Percentiles rank a stretch among this genome's conserved stretches.
These are phyloP conservation scores for Candida taoyuanica DNA, from an alignment of 805 yeast species.

Conservation along the genomic window DNA sequence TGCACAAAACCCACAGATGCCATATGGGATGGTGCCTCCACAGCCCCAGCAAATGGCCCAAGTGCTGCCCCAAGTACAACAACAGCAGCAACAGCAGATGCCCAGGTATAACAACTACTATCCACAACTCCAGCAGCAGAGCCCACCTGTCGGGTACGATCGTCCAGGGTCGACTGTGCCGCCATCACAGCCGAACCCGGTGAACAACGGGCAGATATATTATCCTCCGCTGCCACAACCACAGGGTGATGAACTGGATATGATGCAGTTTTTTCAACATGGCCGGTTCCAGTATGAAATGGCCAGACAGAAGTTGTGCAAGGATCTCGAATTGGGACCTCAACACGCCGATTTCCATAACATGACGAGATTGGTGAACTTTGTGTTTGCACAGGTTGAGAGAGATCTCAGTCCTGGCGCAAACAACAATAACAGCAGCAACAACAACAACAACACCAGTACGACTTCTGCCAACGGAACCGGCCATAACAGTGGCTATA, in stretches of 20 bases:
- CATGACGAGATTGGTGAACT: conserved; percentile 17
- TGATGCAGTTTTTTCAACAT: conserved; percentile 18
- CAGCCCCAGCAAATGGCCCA: no score
- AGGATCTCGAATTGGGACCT: conserved; percentile 16
- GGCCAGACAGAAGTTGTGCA: conserved; percentile 15
- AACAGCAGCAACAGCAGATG: no score
- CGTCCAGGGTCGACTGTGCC: conserved; percentile 9
- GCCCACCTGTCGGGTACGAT: no score
- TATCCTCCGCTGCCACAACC: neutral
- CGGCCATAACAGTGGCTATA: neutral
- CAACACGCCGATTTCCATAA: conserved; percentile 7
- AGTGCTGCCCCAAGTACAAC: no score
- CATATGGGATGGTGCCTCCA: neutral
- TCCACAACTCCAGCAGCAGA: conserved; percentile 7
- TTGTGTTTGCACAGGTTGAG: conserved; percentile 21
- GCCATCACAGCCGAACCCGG: neutral
- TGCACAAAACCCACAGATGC: no score
- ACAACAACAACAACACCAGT: neutral
- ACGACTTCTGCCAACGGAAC: neutral
- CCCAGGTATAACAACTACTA: neutral
- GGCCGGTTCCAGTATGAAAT: conserved; percentile 22
- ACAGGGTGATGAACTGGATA: conserved; percentile 3
- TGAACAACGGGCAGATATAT: no score
- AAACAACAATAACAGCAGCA: neutral
- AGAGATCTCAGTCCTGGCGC: conserved; percentile 13